Percentiles rank a stretch among this genome's conserved stretches.
phyloP scores from a whole-genome alignment of 306 rosid species.

The Biancaea sappan region DNA sequence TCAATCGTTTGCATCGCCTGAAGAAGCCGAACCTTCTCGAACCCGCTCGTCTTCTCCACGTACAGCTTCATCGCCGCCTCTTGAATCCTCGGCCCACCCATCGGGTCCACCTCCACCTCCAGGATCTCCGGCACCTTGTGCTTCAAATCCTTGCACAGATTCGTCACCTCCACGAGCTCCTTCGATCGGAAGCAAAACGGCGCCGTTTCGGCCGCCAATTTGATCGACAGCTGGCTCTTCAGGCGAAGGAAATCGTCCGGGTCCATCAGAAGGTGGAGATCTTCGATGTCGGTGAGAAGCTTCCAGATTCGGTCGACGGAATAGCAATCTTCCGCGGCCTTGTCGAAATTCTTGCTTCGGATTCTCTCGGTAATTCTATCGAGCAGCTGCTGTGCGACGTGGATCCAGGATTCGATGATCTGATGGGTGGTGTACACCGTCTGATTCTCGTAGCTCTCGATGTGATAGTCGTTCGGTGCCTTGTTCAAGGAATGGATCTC shows the following conservation, averaged over 20 bases:
- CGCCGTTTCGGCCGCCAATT: slow-evolving; percentile 47
- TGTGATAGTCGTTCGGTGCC: slow-evolving; percentile 49
- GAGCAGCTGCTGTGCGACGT: slow-evolving; percentile 46
- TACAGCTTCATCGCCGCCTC: slow-evolving; percentile 95
- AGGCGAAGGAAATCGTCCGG: slow-evolving; percentile 77
- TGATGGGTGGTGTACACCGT: slow-evolving; percentile 78
- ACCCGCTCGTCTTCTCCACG: slow-evolving; percentile 45
- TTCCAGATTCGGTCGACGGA: slow-evolving; percentile 82
- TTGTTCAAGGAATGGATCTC: slow-evolving; percentile 55
- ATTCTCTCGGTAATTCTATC: slow-evolving; percentile 48
- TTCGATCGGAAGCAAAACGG: slow-evolving; percentile 79
- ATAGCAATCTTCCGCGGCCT: slow-evolving; percentile 63
- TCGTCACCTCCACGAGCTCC: slow-evolving; percentile 65
- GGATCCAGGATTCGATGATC: slow-evolving; percentile 76
- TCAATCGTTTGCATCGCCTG: slow-evolving; percentile 82
- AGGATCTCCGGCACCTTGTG: slow-evolving; percentile 72
- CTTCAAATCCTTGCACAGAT: slow-evolving; percentile 64
- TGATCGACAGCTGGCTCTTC: slow-evolving; percentile 55
- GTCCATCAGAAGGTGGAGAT: slow-evolving; percentile 78
- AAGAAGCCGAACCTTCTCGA: slow-evolving; percentile 58
- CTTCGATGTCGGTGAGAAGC: slow-evolving; percentile 66
- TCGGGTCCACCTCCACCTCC: slow-evolving; percentile 86
- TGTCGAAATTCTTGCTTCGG: slow-evolving; percentile 42
- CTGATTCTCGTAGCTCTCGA: slow-evolving; percentile 64
- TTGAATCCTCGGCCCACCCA: slow-evolving; percentile 87